These are phyloP conservation scores for Ogataea haglerorum DNA, from an alignment of 805 yeast genomes.

Conservation along the genomic window DNA sequence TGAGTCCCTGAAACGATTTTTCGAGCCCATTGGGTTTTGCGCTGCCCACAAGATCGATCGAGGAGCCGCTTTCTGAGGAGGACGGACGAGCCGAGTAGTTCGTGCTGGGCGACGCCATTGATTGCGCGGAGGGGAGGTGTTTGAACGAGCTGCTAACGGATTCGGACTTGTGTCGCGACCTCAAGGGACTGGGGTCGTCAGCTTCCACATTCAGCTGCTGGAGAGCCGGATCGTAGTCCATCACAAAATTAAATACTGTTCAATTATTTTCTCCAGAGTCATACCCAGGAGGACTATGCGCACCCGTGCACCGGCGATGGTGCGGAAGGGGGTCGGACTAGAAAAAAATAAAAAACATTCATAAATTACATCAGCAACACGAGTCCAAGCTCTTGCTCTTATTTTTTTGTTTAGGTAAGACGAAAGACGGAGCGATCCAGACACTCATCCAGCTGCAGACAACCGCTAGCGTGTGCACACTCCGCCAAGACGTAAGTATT, in stretches of 20 bases:
- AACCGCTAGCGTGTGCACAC: background rate
- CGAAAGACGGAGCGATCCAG: background rate
- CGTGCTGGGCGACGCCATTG: conserved; percentile 2
- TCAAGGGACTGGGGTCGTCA: conserved; percentile 27
- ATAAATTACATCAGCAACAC: conserved; percentile 10
- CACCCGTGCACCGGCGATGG: conserved; percentile 5
- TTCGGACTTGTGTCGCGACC: background rate
- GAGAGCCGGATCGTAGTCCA: conserved; percentile 10
- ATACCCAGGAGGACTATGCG: background rate
- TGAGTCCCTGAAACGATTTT: conserved; percentile 13
- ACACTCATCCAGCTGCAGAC: background rate
- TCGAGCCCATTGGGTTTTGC: conserved; percentile 6
- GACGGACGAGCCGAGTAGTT: conserved; percentile 3
- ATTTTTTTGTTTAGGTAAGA: conserved; percentile 11
- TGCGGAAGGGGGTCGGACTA: background rate
- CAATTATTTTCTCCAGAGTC: conserved; percentile 6
- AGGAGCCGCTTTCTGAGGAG: conserved; percentile 2
- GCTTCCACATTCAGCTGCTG: conserved; percentile 1
- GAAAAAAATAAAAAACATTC: background rate
- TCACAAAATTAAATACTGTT: conserved; percentile 6
- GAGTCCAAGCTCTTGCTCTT: background rate
- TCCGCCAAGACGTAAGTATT: background rate
- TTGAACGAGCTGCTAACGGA: conserved; percentile 28
- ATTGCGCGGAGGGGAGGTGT: conserved; percentile 10
- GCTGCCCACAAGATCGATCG: conserved; percentile 1